Evolutionary conservation across 2,329 filamentous ascomycete genomes (phyloP).

Genomic region (Diplodia corticola): DNA sequence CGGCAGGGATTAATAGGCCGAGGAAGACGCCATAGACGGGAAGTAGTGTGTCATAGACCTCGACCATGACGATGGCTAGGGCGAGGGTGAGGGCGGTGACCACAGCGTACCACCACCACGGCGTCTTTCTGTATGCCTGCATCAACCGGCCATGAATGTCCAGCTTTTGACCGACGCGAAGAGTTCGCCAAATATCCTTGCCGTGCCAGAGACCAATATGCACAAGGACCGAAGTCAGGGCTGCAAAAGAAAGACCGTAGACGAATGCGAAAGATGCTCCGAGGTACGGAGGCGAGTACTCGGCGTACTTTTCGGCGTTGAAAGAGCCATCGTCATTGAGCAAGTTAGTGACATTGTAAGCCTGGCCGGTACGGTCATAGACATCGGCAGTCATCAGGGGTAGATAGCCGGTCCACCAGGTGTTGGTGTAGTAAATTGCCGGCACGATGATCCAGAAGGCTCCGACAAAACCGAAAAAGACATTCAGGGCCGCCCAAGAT

Average conservation of each 20-base stretch:
- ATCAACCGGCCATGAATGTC: constrained; percentile 40
- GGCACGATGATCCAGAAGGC: constrained; percentile 49
- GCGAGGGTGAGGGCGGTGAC: constrained; percentile 55
- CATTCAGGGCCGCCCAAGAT: constrained; percentile 44
- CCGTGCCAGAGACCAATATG: constrained; percentile 39
- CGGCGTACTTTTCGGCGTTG: constrained; percentile 39
- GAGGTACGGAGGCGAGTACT: constrained; percentile 44
- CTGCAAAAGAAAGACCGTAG: constrained; percentile 41
- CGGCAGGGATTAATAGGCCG: constrained; percentile 10
- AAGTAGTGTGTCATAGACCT: constrained; percentile 12
- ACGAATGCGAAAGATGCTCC: constrained; percentile 40
- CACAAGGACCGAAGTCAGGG: constrained; percentile 36
- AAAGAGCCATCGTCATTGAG: constrained; percentile 35
- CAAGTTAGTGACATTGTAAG: constrained; percentile 60
- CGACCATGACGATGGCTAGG: constrained; percentile 25
- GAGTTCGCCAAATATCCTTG: constrained; percentile 33
- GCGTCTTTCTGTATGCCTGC: constrained; percentile 35
- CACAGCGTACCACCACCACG: constrained; percentile 46
- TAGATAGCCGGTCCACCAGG: constrained; percentile 45
- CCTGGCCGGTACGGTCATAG: constrained; percentile 68
- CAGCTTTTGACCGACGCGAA: constrained; percentile 23
- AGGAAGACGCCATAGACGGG: constrained; percentile 19
- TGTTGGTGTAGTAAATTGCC: constrained; percentile 54
- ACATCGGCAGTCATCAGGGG: constrained; percentile 21
- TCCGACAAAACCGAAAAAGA: constrained; percentile 47